Percentiles rank a stretch among this genome's conserved stretches.
Conservation (phyloP, 2,329 filamentous ascomycete genomes). For the Clonostachys rosea region DNA sequence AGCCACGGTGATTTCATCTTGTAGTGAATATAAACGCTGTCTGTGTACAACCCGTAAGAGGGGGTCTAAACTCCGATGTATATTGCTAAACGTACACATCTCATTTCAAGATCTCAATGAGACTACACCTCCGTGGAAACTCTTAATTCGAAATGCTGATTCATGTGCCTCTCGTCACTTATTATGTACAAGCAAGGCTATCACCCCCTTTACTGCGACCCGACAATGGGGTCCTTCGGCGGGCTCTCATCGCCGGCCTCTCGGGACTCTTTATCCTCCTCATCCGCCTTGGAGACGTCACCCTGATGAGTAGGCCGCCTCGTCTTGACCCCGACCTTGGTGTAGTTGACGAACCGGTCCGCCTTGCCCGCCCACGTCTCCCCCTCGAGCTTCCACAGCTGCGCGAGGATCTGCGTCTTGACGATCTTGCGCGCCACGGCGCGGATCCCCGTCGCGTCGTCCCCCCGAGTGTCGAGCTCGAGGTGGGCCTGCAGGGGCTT, state of each 20-base stretch:
- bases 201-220: too few species aligned
- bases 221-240: neutral
- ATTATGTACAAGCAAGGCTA: too few species aligned
- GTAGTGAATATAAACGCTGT: neutral
- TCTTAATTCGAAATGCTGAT: too few species aligned
- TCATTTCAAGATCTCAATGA: too few species aligned
- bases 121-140: too few species aligned
- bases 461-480: too few species aligned
- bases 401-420: constrained; percentile 50
- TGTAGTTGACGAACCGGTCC: too few species aligned
- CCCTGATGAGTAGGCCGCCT: neutral
- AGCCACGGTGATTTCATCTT: neutral
- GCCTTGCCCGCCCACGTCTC: constrained; percentile 55
- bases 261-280: neutral
- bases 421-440: neutral
- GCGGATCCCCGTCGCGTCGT: too few species aligned
- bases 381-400: constrained; percentile 60
- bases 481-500: neutral
- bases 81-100: too few species aligned
- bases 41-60: too few species aligned
- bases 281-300: neutral
- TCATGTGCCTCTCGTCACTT: too few species aligned
- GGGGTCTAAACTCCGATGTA: too few species aligned
- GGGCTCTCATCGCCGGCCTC: neutral
- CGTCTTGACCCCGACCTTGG: neutral